These are phyloP conservation scores for Kodamaea sagamina DNA, from an alignment of 805 yeast species.

Conservation along the genomic window DNA sequence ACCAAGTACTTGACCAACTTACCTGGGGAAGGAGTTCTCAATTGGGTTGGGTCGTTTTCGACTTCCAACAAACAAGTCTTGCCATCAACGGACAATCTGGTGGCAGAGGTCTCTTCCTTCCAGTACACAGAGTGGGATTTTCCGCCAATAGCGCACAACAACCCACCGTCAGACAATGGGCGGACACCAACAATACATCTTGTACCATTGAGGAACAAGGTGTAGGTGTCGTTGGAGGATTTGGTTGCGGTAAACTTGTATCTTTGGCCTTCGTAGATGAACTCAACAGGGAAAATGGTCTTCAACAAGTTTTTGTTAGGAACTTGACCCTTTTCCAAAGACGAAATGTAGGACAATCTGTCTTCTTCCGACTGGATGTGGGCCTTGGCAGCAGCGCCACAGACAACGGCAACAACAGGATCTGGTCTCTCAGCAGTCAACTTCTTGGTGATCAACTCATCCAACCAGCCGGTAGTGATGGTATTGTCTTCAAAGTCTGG, in stretches of 20 bases:
- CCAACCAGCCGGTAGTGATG: conserved; percentile 98
- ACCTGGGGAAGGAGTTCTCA: conserved; percentile 99
- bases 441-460: conserved; percentile 88
- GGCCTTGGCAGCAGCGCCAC: conserved; percentile 98
- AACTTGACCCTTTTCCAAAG: conserved; percentile 95
- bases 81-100: conserved; percentile 91
- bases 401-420: conserved; percentile 81
- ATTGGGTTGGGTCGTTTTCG: conserved; percentile 97
- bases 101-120: conserved; percentile 96
- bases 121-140: conserved; percentile 94
- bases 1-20: conserved; percentile 90
- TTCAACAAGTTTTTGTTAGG: conserved; percentile 78
- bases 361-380: conserved; percentile 74
- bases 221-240: conserved; percentile 81
- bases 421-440: conserved; percentile 98
- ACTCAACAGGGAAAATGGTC: conserved; percentile 90
- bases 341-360: conserved; percentile 63
- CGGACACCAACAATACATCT: conserved; percentile 85
- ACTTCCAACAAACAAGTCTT: conserved; percentile 92
- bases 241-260: conserved; percentile 96
- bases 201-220: conserved; percentile 91
- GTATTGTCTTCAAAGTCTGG: conserved; percentile 96
- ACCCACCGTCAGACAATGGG: conserved; percentile 92
- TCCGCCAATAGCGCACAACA: conserved; percentile 84
- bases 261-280: conserved; percentile 90